phyloP scores from a whole-genome alignment of 73 alveolate species.

The Paramecium octaurelia region DNA sequence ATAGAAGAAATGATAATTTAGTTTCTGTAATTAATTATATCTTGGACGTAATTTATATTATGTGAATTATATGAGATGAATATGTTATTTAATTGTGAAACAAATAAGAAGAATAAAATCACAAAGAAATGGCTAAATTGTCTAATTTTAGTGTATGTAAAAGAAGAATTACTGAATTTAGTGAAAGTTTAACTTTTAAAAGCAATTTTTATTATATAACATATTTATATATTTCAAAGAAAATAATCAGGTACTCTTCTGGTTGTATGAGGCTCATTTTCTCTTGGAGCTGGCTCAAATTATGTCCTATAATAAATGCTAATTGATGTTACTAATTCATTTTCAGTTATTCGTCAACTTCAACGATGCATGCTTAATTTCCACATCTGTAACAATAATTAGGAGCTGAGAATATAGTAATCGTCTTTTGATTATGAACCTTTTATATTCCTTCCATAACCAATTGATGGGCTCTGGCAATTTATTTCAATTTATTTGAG shows the following conservation, averaged over 20 bases:
- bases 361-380: constrained; percentile 81
- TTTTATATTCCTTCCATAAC: constrained; percentile 75
- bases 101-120: not conserved
- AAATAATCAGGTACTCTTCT: constrained; percentile 67
- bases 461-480: constrained; percentile 73
- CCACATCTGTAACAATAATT: constrained; percentile 97
- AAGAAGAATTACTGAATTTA: not conserved
- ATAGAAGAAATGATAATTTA: not conserved
- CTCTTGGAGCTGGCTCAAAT: constrained; percentile 65
- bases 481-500: constrained; percentile 51
- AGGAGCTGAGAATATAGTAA: constrained; percentile 93
- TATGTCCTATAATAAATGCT: not conserved
- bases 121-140: not conserved
- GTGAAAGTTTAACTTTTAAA: not conserved
- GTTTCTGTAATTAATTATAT: not conserved
- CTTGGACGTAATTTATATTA: not conserved
- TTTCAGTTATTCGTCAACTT: constrained; percentile 59
- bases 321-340: constrained; percentile 3
- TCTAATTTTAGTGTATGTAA: not conserved
- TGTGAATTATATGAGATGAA: not conserved
- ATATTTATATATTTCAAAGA: constrained; percentile 52
- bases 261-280: constrained; percentile 63
- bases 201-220: not conserved
- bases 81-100: not conserved
- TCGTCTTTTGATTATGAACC: constrained; percentile 78